Conservation (phyloP, 805 yeast species). For the Cyberlindnera maritima region DNA sequence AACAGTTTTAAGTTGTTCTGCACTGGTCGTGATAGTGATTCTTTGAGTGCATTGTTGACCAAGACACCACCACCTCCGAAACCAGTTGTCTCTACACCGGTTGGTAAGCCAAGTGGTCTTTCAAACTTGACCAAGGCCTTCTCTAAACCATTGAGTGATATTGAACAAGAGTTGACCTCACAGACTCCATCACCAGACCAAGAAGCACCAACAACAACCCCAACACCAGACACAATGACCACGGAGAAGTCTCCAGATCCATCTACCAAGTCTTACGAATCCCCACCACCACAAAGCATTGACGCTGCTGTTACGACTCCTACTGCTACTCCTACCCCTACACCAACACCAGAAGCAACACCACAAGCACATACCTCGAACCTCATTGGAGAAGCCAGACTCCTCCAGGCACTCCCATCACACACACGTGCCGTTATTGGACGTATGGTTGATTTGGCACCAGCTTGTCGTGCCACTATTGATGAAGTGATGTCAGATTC, state of each 20-base stretch:
- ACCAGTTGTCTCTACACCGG: slow-evolving; percentile 22
- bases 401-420: slow-evolving; percentile 66
- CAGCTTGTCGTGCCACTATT: slow-evolving; percentile 79
- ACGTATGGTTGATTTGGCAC: slow-evolving; percentile 80
- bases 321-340: no score
- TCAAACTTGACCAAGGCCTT: slow-evolving; percentile 29
- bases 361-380: slow-evolving; percentile 55
- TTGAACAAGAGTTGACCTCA: slow-evolving; percentile 10
- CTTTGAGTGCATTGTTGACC: slow-evolving; percentile 60
- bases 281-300: background rate
- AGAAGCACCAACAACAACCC: background rate
- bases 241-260: slow-evolving; percentile 14
- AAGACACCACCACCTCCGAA: slow-evolving; percentile 55
- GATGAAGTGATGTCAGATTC: slow-evolving; percentile 74
- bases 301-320: slow-evolving; percentile 24
- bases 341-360: slow-evolving; percentile 23
- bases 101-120: slow-evolving; percentile 23
- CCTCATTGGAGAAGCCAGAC: slow-evolving; percentile 67
- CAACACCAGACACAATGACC: slow-evolving; percentile 8
- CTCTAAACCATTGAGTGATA: slow-evolving; percentile 24
- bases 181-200: background rate
- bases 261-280: slow-evolving; percentile 13
- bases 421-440: slow-evolving; percentile 66
- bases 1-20: slow-evolving; percentile 81
- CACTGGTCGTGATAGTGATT: slow-evolving; percentile 64